These are phyloP conservation scores for Aspergillus haitiensis DNA, from an alignment of 495 filamentous ascomycete species.

Conservation along the genomic window DNA sequence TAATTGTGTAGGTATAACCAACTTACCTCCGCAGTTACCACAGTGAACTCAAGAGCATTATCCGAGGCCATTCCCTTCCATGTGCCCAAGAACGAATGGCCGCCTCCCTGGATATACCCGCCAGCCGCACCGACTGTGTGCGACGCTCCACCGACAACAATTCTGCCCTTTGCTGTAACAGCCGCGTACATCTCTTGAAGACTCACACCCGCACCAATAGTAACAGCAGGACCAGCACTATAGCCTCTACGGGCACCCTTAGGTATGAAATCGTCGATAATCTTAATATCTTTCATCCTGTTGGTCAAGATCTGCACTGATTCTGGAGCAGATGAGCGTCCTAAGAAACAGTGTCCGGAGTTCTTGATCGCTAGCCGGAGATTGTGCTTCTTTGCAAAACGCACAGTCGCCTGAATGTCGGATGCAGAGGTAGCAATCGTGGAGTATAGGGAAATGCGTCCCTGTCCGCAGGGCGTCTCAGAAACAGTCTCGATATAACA, in stretches of 20 bases:
- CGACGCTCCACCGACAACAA: conserved; percentile 21
- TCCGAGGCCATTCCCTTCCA: conserved; percentile 41
- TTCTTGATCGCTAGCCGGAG: conserved; percentile 53
- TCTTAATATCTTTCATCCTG: conserved; percentile 44
- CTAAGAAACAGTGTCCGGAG: conserved; percentile 55
- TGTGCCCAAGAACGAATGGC: conserved; percentile 48
- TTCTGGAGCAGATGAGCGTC: conserved; percentile 51
- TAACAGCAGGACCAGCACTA: conserved; percentile 46
- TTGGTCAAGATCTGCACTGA: conserved; percentile 57
- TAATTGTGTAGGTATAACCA: neutral
- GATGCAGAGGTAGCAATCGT: conserved; percentile 29
- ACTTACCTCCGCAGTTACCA: conserved; percentile 43
- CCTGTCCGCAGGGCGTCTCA: conserved; percentile 27
- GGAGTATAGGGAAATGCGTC: conserved; percentile 43
- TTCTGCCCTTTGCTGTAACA: conserved; percentile 27
- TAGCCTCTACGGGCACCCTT: conserved; percentile 16
- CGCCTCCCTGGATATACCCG: conserved; percentile 58
- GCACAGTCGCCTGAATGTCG: conserved; percentile 41
- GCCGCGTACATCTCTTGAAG: conserved; percentile 46
- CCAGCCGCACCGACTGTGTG: conserved; percentile 38
- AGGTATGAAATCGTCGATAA: conserved; percentile 33
- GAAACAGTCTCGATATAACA: conserved; percentile 50
- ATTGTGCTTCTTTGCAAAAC: conserved; percentile 27
- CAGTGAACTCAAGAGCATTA: conserved; percentile 38
- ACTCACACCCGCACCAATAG: conserved; percentile 55